phyloP scores from a whole-genome alignment of 1,284 basidiomycete species.

The Ustilago shanxiensis region DNA sequence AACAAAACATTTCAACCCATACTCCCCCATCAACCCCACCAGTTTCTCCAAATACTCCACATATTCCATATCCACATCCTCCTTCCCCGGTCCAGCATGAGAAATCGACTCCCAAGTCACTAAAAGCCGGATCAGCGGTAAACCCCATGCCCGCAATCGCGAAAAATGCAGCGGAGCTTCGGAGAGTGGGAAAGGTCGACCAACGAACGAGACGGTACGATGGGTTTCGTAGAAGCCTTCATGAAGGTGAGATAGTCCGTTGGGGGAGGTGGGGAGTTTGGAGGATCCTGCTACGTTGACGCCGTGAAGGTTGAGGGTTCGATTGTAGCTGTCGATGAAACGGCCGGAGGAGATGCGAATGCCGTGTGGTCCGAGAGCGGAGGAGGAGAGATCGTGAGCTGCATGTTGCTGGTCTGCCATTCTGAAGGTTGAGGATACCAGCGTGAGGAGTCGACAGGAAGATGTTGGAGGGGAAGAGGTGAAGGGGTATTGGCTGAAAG shows the following conservation, averaged over 20 bases:
- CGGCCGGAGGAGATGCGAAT: slow-evolving; percentile 45
- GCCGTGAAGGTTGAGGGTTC: slow-evolving; percentile 70
- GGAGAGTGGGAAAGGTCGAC: slow-evolving; percentile 70
- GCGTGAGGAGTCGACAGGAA: background rate
- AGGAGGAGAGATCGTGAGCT: slow-evolving; percentile 54
- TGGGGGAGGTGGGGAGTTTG: slow-evolving; percentile 66
- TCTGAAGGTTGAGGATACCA: background rate
- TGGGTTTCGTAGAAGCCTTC: slow-evolving; percentile 66
- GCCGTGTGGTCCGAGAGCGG: slow-evolving; percentile 43
- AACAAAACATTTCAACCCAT: slow-evolving; percentile 85
- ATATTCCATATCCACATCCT: slow-evolving; percentile 83
- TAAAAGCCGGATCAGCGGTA: slow-evolving; percentile 74
- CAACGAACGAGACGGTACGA: slow-evolving; percentile 69
- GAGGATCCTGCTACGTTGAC: slow-evolving; percentile 69
- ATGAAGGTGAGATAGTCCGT: slow-evolving; percentile 49
- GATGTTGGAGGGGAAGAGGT: background rate
- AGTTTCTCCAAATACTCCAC: slow-evolving; percentile 82
- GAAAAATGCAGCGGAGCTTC: slow-evolving; percentile 65
- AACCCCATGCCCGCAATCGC: slow-evolving; percentile 70
- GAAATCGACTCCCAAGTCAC: slow-evolving; percentile 98
- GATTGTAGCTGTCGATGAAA: slow-evolving; percentile 66
- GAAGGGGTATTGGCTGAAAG: too few species aligned
- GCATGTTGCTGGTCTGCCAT: slow-evolving; percentile 35
- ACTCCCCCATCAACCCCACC: slow-evolving; percentile 81
- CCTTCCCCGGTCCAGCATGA: slow-evolving; percentile 75